These are phyloP conservation scores for Allomyces macrogynus DNA, from an alignment of 192 early-diverging fungal species.

Conservation along the genomic window DNA sequence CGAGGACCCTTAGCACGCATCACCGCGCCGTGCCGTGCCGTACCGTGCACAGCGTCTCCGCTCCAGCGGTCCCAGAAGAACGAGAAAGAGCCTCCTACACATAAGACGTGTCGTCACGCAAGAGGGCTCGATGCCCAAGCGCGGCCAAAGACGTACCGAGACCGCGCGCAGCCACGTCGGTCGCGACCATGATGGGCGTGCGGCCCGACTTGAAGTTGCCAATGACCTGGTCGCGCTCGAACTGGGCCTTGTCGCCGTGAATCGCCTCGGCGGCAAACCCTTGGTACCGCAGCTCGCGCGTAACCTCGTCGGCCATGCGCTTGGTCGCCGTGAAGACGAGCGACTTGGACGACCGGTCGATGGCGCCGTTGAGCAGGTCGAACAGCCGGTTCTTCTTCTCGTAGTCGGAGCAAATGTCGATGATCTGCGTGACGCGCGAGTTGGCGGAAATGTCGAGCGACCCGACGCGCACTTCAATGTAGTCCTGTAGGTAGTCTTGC, in stretches of 20 bases:
- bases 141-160: conserved; percentile 31
- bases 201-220: conserved; percentile 60
- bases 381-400: conserved; percentile 56
- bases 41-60: too few relatives aligned
- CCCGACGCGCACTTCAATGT: conserved; percentile 67
- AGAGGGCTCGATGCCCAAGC: too few relatives aligned
- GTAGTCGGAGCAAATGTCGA: conserved; percentile 66
- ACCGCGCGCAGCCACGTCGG: conserved; percentile 81
- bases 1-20: too few relatives aligned
- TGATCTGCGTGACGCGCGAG: conserved; percentile 62
- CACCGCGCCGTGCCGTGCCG: too few relatives aligned
- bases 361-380: conserved; percentile 41
- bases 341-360: conserved; percentile 14
- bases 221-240: conserved; percentile 57
- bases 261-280: conserved; percentile 71
- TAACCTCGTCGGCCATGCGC: conserved; percentile 25
- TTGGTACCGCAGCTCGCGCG: conserved; percentile 41
- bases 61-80: too few relatives aligned
- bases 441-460: conserved; percentile 76
- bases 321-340: conserved; percentile 35
- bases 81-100: too few relatives aligned
- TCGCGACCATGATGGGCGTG: conserved; percentile 73
- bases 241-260: conserved; percentile 81
- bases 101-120: too few relatives aligned
- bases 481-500: conserved; percentile 53